These are phyloP conservation scores for Suillus lakei DNA, from an alignment of 768 basidiomycete species.

Conservation along the genomic window DNA sequence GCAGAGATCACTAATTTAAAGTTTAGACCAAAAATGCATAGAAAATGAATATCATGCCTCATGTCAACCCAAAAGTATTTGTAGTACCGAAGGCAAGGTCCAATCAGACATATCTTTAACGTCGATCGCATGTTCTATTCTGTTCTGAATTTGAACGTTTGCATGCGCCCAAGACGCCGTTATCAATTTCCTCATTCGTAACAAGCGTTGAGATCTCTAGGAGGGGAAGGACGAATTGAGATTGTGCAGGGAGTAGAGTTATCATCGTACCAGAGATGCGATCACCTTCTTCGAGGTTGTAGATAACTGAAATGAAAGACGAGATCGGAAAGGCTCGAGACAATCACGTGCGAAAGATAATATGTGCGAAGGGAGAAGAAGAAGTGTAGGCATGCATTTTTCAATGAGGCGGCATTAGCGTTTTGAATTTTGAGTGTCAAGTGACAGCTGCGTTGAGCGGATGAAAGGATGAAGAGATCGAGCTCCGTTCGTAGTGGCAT, in stretches of 20 bases:
- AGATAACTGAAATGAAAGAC: conserved; percentile 1
- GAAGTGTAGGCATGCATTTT: not conserved
- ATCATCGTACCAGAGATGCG: not conserved
- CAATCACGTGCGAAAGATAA: not conserved
- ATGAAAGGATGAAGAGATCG: conserved; percentile 6
- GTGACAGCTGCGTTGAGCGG: not conserved
- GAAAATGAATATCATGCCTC: not conserved
- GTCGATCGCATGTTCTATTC: not conserved
- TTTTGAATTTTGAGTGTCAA: not conserved
- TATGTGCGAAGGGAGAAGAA: not conserved
- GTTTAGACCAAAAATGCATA: not conserved
- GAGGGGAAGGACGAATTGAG: not conserved
- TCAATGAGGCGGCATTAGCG: not conserved
- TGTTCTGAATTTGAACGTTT: not conserved
- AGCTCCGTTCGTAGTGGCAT: not conserved
- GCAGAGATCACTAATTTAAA: not conserved
- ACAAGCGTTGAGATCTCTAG: conserved; percentile 1
- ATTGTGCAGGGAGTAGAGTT: not conserved
- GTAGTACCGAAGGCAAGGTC: not conserved
- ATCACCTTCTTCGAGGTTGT: not conserved
- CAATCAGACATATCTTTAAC: not conserved
- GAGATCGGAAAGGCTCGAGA: not conserved
- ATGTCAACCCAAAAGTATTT: not conserved
- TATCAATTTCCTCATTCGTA: not conserved
- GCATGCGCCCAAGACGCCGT: not conserved